phyloP scores from a whole-genome alignment of 441 rosid species.

The Pelargonium fulgidum region DNA sequence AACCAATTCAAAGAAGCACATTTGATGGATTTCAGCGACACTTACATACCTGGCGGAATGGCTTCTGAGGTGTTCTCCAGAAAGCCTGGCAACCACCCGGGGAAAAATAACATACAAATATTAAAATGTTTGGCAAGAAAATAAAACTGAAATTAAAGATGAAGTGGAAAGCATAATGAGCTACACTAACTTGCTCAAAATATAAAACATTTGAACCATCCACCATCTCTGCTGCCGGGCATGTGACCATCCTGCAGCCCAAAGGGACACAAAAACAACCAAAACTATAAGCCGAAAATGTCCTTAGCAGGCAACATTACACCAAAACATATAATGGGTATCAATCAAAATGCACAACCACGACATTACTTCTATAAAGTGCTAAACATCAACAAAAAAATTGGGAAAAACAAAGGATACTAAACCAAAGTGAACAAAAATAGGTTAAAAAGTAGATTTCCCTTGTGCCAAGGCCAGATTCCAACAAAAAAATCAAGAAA shows the following conservation, averaged over 20 bases:
- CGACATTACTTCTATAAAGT: not conserved
- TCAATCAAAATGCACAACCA: not conserved
- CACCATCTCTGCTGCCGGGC: conserved; percentile 84
- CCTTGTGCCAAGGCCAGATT: conserved; percentile 4
- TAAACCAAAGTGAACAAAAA: not conserved
- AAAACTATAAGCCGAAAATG: not conserved
- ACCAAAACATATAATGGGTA: not conserved
- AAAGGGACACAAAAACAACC: not conserved
- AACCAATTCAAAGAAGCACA: conserved; percentile 4
- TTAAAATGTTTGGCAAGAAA: not conserved
- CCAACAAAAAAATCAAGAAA: not conserved
- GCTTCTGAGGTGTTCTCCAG: conserved; percentile 91
- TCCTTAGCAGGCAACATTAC: not conserved
- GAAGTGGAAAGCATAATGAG: conserved; percentile 4
- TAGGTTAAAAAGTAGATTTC: not conserved
- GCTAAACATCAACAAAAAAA: not conserved
- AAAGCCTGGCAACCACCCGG: conserved; percentile 48
- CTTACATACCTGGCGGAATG: conserved; percentile 70
- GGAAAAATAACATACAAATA: not conserved
- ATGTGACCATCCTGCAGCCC: conserved; percentile 56
- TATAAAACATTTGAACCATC: conserved; percentile 84
- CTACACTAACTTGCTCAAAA: conserved; percentile 58
- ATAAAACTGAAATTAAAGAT: conserved; percentile 5
- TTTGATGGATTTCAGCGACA: not conserved
- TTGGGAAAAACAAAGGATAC: not conserved